phyloP scores from a whole-genome alignment of 1,284 basidiomycete species.

The Cronartium quercuum region DNA sequence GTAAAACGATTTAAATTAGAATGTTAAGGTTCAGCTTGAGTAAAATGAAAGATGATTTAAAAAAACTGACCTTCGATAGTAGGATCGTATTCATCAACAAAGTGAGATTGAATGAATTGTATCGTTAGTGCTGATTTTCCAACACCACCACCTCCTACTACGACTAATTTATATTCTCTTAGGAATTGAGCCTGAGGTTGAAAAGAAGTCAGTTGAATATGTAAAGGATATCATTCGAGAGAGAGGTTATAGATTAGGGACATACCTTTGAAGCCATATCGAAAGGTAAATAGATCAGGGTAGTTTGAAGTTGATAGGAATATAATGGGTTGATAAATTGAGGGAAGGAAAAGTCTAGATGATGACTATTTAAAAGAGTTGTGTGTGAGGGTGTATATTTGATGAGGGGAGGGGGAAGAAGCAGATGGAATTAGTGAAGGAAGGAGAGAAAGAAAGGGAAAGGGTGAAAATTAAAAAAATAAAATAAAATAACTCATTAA shows the following conservation, averaged over 20 bases:
- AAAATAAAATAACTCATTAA: too few relatives aligned
- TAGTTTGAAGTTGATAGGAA: too few relatives aligned
- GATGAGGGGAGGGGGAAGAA: too few relatives aligned
- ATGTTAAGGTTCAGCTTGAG: conserved; percentile 9
- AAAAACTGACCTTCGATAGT: conserved; percentile 74
- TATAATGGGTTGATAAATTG: too few relatives aligned
- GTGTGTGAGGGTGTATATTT: too few relatives aligned
- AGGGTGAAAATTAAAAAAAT: too few relatives aligned
- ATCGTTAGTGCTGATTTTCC: conserved; percentile 50
- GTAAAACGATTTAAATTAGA: background rate
- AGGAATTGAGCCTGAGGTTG: conserved; percentile 72
- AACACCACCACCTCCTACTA: conserved; percentile 90
- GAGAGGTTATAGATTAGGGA: background rate
- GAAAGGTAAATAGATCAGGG: too few relatives aligned
- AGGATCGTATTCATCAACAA: conserved; percentile 97
- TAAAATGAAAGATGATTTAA: conserved; percentile 4
- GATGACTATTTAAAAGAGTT: too few relatives aligned
- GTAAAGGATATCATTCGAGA: background rate
- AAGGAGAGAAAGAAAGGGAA: too few relatives aligned
- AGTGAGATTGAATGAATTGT: conserved; percentile 63
- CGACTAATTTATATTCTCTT: conserved; percentile 92
- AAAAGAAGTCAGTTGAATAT: background rate
- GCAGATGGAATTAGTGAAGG: too few relatives aligned
- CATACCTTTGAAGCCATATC: background rate
- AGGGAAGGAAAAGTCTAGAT: too few relatives aligned